phyloP scores from a whole-genome alignment of 139 green algal species.

The Medakamo hakoo region DNA sequence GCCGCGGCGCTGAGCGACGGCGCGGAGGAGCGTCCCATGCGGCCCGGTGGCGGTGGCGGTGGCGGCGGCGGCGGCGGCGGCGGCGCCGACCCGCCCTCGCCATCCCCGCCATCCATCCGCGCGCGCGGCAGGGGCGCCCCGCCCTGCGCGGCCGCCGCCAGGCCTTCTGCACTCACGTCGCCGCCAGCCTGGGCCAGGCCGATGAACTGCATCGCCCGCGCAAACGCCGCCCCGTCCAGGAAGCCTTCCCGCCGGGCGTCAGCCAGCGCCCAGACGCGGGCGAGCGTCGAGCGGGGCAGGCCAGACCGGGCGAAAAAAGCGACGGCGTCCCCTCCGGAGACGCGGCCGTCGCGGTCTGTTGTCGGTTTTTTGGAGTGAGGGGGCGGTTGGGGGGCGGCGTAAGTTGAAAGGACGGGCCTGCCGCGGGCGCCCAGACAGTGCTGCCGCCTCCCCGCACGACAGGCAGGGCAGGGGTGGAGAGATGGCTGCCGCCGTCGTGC shows the following conservation, averaged over 20 bases:
- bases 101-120: slow-evolving; percentile 9
- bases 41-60: not conserved
- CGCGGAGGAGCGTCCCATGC: not conserved
- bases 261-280: slow-evolving; percentile 43
- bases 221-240: slow-evolving; percentile 60
- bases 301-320: slow-evolving; percentile 67
- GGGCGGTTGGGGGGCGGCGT: no score
- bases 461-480: no score
- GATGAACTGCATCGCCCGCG: slow-evolving; percentile 32
- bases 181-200: slow-evolving; percentile 16
- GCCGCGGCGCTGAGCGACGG: not conserved
- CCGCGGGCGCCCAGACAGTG: no score
- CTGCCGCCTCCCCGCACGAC: no score
- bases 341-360: slow-evolving; percentile 43
- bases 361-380: no score
- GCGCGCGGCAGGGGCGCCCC: slow-evolving; percentile 7
- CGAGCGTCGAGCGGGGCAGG: slow-evolving; percentile 38
- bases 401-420: no score
- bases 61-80: not conserved
- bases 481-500: no score
- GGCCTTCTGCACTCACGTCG: not conserved
- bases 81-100: not conserved
- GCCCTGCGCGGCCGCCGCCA: not conserved
- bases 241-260: slow-evolving; percentile 48
- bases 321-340: slow-evolving; percentile 59